Percentiles rank a stretch among this genome's conserved stretches.
These are phyloP conservation scores for Dipteronia sinensis DNA, from an alignment of 345 rosid species.

Conservation along the genomic window DNA sequence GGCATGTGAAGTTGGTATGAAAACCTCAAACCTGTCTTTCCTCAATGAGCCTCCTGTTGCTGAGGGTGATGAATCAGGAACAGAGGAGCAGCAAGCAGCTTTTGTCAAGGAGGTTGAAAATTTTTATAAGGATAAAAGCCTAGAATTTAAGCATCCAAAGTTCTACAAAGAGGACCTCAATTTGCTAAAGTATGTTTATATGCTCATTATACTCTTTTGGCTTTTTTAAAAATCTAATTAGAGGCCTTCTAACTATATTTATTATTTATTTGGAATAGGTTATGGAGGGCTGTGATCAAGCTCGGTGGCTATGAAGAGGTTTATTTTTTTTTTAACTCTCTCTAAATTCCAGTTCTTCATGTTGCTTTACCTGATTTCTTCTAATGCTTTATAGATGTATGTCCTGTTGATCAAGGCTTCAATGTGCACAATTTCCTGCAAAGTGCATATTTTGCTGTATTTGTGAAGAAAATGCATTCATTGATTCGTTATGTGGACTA, in stretches of 20 bases:
- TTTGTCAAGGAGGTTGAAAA: conserved; percentile 61
- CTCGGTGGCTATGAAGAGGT: conserved; percentile 78
- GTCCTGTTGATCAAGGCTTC: not conserved
- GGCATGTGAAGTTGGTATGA: conserved; percentile 21
- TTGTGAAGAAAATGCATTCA: not conserved
- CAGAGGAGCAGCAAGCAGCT: conserved; percentile 56
- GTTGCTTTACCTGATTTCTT: not conserved
- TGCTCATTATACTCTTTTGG: not conserved
- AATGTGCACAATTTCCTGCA: not conserved
- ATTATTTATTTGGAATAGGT: conserved; percentile 30
- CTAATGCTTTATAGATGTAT: not conserved
- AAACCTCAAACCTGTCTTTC: conserved; percentile 27
- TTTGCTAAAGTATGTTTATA: conserved; percentile 51
- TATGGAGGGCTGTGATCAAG: conserved; percentile 67
- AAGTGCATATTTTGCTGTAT: not conserved
- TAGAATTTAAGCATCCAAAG: conserved; percentile 66
- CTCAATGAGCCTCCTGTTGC: conserved; percentile 40
- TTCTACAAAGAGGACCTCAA: conserved; percentile 70
- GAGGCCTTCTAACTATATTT: not conserved
- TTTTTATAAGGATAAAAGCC: conserved; percentile 45
- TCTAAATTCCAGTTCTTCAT: not conserved
- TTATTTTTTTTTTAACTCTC: conserved; percentile 13
- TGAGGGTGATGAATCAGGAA: conserved; percentile 56
- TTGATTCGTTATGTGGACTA: not conserved
- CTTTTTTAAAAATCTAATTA: not conserved